Evolutionary conservation across 768 basidiomycete genomes (phyloP).

Genomic region (Pisolithus albus): DNA sequence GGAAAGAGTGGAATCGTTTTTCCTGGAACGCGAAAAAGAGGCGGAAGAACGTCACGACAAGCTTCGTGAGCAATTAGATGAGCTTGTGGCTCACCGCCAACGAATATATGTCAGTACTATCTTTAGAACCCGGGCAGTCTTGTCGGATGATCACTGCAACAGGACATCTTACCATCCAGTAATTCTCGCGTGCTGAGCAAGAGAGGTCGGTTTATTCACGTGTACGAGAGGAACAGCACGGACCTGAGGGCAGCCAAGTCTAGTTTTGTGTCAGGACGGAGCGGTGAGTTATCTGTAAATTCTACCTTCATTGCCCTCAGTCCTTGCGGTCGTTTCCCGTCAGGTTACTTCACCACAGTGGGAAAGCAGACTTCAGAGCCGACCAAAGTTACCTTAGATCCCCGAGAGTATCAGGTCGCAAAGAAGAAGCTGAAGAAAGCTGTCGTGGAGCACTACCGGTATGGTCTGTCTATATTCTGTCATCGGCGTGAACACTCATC

Average conservation of each 20-base stretch:
- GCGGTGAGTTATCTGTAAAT: constrained; percentile 2
- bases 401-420: constrained; percentile 78
- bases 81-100: constrained; percentile 64
- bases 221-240: not conserved
- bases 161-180: constrained; percentile 9
- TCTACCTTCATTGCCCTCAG: not conserved
- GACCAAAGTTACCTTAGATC: constrained; percentile 35
- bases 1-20: constrained; percentile 83
- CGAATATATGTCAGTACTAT: constrained; percentile 45
- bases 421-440: constrained; percentile 82
- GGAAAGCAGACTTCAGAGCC: not conserved
- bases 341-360: not conserved
- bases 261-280: constrained; percentile 11
- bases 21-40: constrained; percentile 59
- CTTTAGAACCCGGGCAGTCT: not conserved
- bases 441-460: constrained; percentile 78
- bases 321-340: not conserved
- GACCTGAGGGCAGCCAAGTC: not conserved
- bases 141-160: not conserved
- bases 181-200: not conserved
- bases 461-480: constrained; percentile 1
- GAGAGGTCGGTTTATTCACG: not conserved
- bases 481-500: not conserved
- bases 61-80: constrained; percentile 64
- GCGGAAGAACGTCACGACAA: constrained; percentile 41